These are phyloP conservation scores for Cercophora scortea DNA, from an alignment of 495 filamentous ascomycete species.

Conservation along the genomic window DNA sequence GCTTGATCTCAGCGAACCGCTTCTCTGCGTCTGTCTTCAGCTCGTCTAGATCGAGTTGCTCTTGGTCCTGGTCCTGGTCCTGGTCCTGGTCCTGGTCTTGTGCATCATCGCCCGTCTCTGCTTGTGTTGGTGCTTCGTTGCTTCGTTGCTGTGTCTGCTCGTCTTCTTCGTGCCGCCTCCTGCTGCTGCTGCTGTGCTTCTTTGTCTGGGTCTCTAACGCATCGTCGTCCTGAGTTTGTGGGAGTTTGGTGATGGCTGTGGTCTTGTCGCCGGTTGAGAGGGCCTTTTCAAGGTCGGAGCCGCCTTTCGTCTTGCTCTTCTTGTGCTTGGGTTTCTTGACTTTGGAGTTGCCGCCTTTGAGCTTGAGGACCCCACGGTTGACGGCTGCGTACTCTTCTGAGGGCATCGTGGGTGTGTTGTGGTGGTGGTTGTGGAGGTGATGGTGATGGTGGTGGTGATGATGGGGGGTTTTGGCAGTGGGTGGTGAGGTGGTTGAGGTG, in stretches of 20 bases:
- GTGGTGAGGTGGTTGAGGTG: too few species aligned
- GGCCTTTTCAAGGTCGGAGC: constrained; percentile 3
- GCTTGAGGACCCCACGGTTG: constrained; percentile 62
- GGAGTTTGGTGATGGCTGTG: neutral
- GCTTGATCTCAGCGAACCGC: constrained; percentile 67
- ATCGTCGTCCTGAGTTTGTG: neutral
- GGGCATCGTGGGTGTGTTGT: constrained; percentile 34
- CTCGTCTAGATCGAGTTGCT: constrained; percentile 7
- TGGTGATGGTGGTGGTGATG: neutral
- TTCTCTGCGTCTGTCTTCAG: constrained; percentile 81
- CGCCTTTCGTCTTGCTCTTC: constrained; percentile 17
- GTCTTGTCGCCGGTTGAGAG: neutral
- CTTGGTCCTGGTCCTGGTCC: constrained; percentile 3
- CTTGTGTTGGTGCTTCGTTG: too few species aligned
- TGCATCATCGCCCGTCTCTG: neutral
- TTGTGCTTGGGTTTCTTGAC: constrained; percentile 47
- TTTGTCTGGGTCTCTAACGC: neutral
- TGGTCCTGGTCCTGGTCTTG: neutral
- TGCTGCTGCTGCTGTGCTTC: neutral
- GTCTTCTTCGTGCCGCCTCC: neutral
- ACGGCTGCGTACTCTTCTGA: constrained; percentile 63
- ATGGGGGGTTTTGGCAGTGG: too few species aligned
- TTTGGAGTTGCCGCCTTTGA: constrained; percentile 64
- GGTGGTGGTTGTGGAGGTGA: neutral
- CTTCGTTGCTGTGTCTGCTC: too few species aligned